phyloP scores from a whole-genome alignment of 2,329 filamentous ascomycete species.

The Cadophora sp. region DNA sequence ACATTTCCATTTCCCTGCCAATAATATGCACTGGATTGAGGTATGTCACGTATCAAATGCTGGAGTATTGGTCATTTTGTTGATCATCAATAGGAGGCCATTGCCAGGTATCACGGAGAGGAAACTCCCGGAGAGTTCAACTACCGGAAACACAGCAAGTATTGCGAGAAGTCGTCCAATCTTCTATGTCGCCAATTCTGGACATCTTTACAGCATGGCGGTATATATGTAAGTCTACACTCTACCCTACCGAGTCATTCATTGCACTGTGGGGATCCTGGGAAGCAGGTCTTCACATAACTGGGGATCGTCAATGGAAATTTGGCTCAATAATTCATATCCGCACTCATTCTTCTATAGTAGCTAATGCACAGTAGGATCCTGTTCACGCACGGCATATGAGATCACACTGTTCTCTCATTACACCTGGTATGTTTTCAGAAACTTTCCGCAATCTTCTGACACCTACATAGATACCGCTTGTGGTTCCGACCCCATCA shows the following conservation, averaged over 20 bases:
- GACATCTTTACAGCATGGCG: constrained; percentile 32
- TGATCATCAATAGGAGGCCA: constrained; percentile 24
- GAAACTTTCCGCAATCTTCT: background rate
- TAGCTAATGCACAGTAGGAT: background rate
- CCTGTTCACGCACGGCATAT: constrained; percentile 35
- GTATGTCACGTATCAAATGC: background rate
- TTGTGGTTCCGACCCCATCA: constrained; percentile 11
- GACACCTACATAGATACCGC: background rate
- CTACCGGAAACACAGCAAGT: constrained; percentile 12
- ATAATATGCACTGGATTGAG: constrained; percentile 35
- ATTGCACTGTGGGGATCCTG: too few relatives aligned
- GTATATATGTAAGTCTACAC: background rate
- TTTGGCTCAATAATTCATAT: too few relatives aligned
- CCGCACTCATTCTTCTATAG: too few relatives aligned
- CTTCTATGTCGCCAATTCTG: constrained; percentile 33
- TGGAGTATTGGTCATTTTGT: too few relatives aligned
- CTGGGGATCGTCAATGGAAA: too few relatives aligned
- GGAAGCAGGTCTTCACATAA: too few relatives aligned
- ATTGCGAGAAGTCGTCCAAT: constrained; percentile 26
- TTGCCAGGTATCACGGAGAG: constrained; percentile 27
- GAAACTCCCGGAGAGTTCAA: constrained; percentile 8
- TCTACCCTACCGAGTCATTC: background rate
- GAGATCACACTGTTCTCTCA: constrained; percentile 30
- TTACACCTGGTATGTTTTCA: constrained; percentile 27
- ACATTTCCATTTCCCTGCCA: constrained; percentile 35